Evolutionary conservation across 495 filamentous ascomycete genomes (phyloP).

Genomic region (Copromyces sp.): DNA sequence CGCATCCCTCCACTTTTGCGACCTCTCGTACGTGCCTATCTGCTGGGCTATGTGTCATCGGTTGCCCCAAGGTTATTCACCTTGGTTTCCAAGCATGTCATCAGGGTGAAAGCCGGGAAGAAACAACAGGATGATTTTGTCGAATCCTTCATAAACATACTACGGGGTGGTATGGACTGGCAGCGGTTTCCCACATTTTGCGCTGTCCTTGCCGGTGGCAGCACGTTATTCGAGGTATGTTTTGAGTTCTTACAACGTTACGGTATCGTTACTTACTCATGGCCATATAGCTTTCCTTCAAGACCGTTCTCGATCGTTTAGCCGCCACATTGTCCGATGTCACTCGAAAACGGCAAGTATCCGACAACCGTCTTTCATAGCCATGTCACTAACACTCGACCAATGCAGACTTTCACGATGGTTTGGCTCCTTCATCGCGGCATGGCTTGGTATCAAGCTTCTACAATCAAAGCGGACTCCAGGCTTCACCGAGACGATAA

Average conservation of each 20-base stretch:
- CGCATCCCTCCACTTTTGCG: constrained; percentile 33
- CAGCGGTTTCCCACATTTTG: constrained; percentile 77
- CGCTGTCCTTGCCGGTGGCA: constrained; percentile 63
- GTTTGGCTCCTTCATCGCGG: constrained; percentile 40
- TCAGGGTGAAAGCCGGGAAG: constrained; percentile 29
- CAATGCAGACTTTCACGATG: constrained; percentile 32
- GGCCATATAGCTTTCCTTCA: constrained; percentile 20
- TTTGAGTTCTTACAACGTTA: not conserved
- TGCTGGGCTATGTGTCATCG: constrained; percentile 62
- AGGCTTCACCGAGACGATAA: constrained; percentile 27
- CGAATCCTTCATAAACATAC: constrained; percentile 30
- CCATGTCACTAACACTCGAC: not conserved
- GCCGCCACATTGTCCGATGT: constrained; percentile 16
- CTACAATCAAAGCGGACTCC: constrained; percentile 37
- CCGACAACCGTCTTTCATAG: not conserved
- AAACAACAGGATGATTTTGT: constrained; percentile 30
- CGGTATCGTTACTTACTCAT: not conserved
- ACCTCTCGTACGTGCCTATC: constrained; percentile 65
- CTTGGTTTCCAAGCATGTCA: constrained; percentile 38
- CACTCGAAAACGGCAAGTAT: constrained; percentile 23
- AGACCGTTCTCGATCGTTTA: constrained; percentile 14
- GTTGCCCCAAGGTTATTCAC: constrained; percentile 56
- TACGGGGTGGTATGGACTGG: constrained; percentile 36
- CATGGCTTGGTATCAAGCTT: constrained; percentile 39
- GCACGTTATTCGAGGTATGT: constrained; percentile 58